These are phyloP conservation scores for Verbena officinalis DNA, from an alignment of 257 asterid genomes.

Conservation along the genomic window DNA sequence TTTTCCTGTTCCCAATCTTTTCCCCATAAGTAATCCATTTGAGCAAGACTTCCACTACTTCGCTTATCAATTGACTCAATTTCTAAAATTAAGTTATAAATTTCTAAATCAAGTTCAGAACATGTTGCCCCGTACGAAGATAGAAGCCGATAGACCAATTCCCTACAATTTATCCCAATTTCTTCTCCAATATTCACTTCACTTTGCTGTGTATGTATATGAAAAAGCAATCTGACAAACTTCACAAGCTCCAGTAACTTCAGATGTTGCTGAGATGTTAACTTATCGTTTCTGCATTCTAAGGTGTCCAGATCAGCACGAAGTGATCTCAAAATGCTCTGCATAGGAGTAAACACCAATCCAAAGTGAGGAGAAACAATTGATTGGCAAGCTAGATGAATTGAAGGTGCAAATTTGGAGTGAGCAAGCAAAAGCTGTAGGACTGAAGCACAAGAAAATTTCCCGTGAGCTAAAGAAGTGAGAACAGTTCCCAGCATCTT, in stretches of 20 bases:
- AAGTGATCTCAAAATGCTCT: conserved; percentile 61
- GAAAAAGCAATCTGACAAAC: conserved; percentile 73
- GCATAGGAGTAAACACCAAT: conserved; percentile 64
- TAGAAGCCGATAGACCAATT: conserved; percentile 67
- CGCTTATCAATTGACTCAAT: conserved; percentile 59
- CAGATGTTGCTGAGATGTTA: conserved; percentile 37
- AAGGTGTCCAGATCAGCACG: conserved; percentile 28
- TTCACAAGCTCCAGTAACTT: conserved; percentile 71
- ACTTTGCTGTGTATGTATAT: conserved; percentile 46
- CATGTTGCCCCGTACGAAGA: conserved; percentile 77
- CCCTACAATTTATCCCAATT: conserved; percentile 58
- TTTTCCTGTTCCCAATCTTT: conserved; percentile 53
- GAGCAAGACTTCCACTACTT: conserved; percentile 56
- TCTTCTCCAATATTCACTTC: conserved; percentile 48
- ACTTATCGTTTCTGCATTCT: conserved; percentile 35
- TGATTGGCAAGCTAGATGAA: conserved; percentile 49
- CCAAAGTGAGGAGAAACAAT: conserved; percentile 55
- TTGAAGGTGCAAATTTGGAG: conserved; percentile 60
- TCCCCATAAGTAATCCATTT: conserved; percentile 86
- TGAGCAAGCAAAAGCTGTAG: conserved; percentile 80
- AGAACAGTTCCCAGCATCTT: conserved; percentile 65
- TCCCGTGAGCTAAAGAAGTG: conserved; percentile 54
- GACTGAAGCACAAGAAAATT: conserved; percentile 59
- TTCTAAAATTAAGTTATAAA: conserved; percentile 64
- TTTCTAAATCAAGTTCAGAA: conserved; percentile 72